Percentiles rank a stretch among this genome's conserved stretches.
These are phyloP conservation scores for Leishmania guyanensis DNA, from an alignment of 208 protist species.

Conservation along the genomic window DNA sequence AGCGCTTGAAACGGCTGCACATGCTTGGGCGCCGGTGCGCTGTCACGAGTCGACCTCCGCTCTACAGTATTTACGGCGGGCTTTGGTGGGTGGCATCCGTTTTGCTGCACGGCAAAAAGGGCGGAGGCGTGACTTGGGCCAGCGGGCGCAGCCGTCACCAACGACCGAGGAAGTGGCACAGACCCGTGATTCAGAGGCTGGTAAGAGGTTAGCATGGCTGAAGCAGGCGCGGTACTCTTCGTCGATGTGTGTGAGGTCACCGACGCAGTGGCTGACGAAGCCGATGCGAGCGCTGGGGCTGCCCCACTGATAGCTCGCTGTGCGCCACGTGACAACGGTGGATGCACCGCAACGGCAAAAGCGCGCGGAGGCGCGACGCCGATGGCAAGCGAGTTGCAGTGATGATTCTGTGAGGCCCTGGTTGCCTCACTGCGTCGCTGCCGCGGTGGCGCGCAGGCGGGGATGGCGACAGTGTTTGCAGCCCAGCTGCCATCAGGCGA, in stretches of 20 bases:
- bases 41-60: background rate
- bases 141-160: background rate
- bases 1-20: background rate
- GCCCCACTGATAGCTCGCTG: background rate
- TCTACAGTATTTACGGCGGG: background rate
- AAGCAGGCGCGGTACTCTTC: background rate
- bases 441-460: background rate
- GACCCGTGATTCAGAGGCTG: background rate
- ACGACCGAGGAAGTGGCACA: background rate
- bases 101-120: background rate
- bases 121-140: too few relatives aligned
- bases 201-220: background rate
- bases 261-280: background rate
- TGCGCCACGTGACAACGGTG: conserved; percentile 7
- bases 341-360: conserved; percentile 8
- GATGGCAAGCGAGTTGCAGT: background rate
- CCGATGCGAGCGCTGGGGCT: background rate
- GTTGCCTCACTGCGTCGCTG: background rate
- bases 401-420: background rate
- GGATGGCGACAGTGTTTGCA: background rate
- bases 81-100: background rate
- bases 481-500: background rate
- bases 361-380: background rate
- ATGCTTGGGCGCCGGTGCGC: background rate
- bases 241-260: background rate